Evolutionary conservation across 371 early-diverging fungal species (phyloP).

Genomic region (Actinomucor elegans): DNA sequence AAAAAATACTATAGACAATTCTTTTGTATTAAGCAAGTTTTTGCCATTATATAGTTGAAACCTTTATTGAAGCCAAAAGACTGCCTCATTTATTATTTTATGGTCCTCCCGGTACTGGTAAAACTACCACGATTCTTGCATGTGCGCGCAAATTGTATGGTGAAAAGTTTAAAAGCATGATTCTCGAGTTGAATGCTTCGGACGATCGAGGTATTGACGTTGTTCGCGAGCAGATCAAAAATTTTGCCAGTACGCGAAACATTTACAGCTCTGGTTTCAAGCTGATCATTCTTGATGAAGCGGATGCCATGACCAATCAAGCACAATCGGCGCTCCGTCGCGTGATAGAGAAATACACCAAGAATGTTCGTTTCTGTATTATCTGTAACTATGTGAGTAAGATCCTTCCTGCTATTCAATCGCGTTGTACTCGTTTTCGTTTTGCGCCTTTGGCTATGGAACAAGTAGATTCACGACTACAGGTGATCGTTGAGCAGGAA

Average conservation of each 20-base stretch:
- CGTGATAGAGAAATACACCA: slow-evolving; percentile 98
- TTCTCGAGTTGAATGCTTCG: slow-evolving; percentile 97
- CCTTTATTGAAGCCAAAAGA: slow-evolving; percentile 84
- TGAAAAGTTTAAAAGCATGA: slow-evolving; percentile 77
- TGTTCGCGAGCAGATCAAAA: slow-evolving; percentile 98
- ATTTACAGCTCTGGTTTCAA: slow-evolving; percentile 90
- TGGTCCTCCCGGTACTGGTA: slow-evolving; percentile 99
- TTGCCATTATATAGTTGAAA: slow-evolving; percentile 59
- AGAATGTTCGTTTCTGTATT: slow-evolving; percentile 97
- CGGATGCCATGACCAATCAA: slow-evolving; percentile 96
- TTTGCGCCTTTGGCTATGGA: slow-evolving; percentile 88
- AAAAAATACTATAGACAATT: not conserved
- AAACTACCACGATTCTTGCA: slow-evolving; percentile 96
- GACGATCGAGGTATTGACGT: slow-evolving; percentile 99
- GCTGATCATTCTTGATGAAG: slow-evolving; percentile 98
- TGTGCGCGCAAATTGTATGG: slow-evolving; percentile 88
- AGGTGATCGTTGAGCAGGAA: slow-evolving; percentile 75
- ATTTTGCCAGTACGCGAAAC: slow-evolving; percentile 92
- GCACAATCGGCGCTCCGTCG: slow-evolving; percentile 97
- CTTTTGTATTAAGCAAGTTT: not conserved
- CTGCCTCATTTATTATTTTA: slow-evolving; percentile 99
- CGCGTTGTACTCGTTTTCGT: slow-evolving; percentile 97
- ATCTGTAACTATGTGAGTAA: slow-evolving; percentile 99
- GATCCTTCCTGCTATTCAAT: slow-evolving; percentile 98
- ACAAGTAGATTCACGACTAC: slow-evolving; percentile 77